Evolutionary conservation across 306 rosid genomes (phyloP).

Genomic region (Gastrolobium villosum): DNA sequence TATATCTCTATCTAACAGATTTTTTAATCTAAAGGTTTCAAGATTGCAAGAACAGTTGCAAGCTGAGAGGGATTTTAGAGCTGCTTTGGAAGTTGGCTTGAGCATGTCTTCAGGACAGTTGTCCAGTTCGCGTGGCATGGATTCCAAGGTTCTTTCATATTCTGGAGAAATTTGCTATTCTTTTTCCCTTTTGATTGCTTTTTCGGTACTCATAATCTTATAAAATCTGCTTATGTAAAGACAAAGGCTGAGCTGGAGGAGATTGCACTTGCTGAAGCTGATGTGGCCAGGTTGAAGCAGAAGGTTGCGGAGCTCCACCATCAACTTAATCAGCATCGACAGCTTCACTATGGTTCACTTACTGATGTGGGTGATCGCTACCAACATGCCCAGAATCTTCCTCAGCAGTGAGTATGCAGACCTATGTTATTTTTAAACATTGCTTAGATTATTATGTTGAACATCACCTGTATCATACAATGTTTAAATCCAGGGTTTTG

Average conservation of each 20-base stretch:
- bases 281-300: conserved; percentile 42
- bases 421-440: conserved; percentile 19
- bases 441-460: conserved; percentile 28
- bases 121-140: conserved; percentile 95
- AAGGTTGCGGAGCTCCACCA: no score
- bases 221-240: conserved; percentile 54
- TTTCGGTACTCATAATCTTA: conserved; percentile 51
- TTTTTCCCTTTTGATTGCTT: conserved; percentile 30
- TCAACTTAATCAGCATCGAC: conserved; percentile 97
- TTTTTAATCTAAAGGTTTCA: conserved; percentile 73
- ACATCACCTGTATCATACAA: background rate
- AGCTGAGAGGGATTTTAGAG: conserved; percentile 99
- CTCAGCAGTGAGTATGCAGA: conserved; percentile 86
- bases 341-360: conserved; percentile 92
- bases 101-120: conserved; percentile 97
- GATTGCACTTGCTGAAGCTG: conserved; percentile 44
- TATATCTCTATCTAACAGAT: conserved; percentile 33
- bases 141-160: conserved; percentile 80
- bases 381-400: conserved; percentile 81
- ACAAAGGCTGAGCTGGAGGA: no score
- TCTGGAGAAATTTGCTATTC: conserved; percentile 11
- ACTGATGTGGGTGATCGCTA: conserved; percentile 87
- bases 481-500: background rate
- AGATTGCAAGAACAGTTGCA: conserved; percentile 99
- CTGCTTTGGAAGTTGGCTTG: conserved; percentile 97